Conservation (phyloP, 1,139 yeast genomes). For the Sugiyamaella novakii region DNA sequence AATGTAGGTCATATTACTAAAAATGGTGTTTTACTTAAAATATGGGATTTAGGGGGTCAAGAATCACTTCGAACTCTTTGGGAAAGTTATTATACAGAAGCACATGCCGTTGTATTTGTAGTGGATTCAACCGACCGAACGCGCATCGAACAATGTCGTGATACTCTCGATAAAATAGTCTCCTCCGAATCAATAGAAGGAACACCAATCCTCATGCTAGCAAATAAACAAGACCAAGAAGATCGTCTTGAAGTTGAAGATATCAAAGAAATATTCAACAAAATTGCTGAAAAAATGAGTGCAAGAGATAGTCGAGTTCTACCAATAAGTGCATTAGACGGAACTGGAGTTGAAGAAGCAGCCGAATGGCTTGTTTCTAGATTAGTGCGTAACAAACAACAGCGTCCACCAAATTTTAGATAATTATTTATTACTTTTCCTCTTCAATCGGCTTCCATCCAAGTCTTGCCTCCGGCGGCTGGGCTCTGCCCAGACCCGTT, state of each 20-base stretch:
- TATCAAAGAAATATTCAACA: conserved; percentile 77
- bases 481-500: no score
- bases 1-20: conserved; percentile 60
- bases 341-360: conserved; percentile 80
- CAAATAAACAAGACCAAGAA: conserved; percentile 90
- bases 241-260: conserved; percentile 78
- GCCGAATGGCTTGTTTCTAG: conserved; percentile 86
- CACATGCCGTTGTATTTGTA: conserved; percentile 90
- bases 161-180: conserved; percentile 53
- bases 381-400: conserved; percentile 71
- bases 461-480: no score
- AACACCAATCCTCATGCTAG: conserved; percentile 89
- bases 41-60: conserved; percentile 98
- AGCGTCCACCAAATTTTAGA: conserved; percentile 62
- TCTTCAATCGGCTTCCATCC: no score
- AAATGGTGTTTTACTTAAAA: conserved; percentile 62
- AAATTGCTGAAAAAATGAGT: conserved; percentile 75
- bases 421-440: conserved; percentile 9
- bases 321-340: conserved; percentile 86
- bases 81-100: conserved; percentile 80
- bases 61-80: conserved; percentile 77
- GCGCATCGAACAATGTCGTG: conserved; percentile 80
- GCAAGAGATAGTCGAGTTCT: conserved; percentile 89
- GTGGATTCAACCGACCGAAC: conserved; percentile 88
- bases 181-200: conserved; percentile 64